Percentiles rank a stretch among this genome's conserved stretches.
Conservation (phyloP, 129 eudicot species). For the Rutidosis leptorrhynchoides region DNA sequence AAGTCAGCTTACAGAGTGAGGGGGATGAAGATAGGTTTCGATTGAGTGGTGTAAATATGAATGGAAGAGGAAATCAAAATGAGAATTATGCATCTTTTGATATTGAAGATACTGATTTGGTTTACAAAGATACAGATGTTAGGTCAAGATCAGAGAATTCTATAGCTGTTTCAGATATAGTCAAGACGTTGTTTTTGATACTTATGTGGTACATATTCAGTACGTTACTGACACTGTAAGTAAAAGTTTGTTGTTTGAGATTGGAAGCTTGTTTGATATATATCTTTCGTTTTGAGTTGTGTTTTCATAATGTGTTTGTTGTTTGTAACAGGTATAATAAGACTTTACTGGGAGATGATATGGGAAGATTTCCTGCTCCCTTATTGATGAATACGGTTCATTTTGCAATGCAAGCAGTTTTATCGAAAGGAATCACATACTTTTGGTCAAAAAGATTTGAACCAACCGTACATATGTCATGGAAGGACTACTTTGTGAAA, state of each 20-base stretch:
- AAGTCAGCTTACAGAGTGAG: slow-evolving; percentile 23
- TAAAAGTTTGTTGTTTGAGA: slow-evolving; percentile 26
- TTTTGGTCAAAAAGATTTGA: slow-evolving; percentile 68
- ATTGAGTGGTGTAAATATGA: slow-evolving; percentile 17
- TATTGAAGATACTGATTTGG: slow-evolving; percentile 43
- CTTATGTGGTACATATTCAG: slow-evolving; percentile 91
- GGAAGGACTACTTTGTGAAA: slow-evolving; percentile 82
- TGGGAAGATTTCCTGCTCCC: slow-evolving; percentile 98
- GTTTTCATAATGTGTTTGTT: slow-evolving; percentile 16
- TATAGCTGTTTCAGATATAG: slow-evolving; percentile 57
- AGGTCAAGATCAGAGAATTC: slow-evolving; percentile 24
- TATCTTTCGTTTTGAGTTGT: slow-evolving; percentile 3
- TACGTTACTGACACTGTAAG: slow-evolving; percentile 84
- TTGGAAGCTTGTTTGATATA: slow-evolving; percentile 12
- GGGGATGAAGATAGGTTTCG: slow-evolving; percentile 28
- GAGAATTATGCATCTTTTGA: slow-evolving; percentile 55
- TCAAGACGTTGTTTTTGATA: slow-evolving; percentile 71
- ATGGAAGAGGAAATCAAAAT: slow-evolving; percentile 28
- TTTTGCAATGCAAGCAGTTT: slow-evolving; percentile 89
- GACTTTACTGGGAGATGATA: slow-evolving; percentile 71
- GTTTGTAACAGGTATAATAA: slow-evolving; percentile 65
- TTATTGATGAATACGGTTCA: slow-evolving; percentile 91
- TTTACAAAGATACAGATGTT: slow-evolving; percentile 18
- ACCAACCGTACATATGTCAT: slow-evolving; percentile 54
- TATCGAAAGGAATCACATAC: slow-evolving; percentile 80